Conservation (phyloP, 1,284 basidiomycete genomes). For the Austroboletus rostrupii region DNA sequence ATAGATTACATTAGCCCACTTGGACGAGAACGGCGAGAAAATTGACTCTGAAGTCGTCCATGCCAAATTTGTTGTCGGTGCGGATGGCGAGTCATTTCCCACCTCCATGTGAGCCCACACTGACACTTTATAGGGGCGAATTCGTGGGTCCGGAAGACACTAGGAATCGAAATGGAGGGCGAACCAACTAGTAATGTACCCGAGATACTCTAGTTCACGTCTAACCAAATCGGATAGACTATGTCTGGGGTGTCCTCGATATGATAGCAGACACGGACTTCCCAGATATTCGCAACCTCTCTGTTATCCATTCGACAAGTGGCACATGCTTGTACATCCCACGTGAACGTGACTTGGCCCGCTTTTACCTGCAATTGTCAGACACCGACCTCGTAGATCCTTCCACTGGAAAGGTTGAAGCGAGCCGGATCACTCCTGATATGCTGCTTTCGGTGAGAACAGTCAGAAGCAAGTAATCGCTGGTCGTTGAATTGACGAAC, state of each 20-base stretch:
- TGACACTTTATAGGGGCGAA: not conserved
- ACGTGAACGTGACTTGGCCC: constrained; percentile 62
- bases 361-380: constrained; percentile 52
- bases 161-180: not conserved
- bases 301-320: constrained; percentile 54
- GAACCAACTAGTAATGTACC: not conserved
- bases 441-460: not conserved
- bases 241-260: constrained; percentile 76
- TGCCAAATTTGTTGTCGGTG: constrained; percentile 58
- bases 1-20: constrained; percentile 39
- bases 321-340: constrained; percentile 72
- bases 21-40: constrained; percentile 26
- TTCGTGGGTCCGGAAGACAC: not conserved
- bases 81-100: constrained; percentile 43
- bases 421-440: not conserved
- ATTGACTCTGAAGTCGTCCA: constrained; percentile 3
- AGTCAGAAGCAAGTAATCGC: not conserved
- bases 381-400: not conserved
- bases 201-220: not conserved
- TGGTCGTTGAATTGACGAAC: not conserved
- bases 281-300: constrained; percentile 71
- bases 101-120: not conserved
- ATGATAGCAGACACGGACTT: constrained; percentile 69
- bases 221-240: constrained; percentile 38
- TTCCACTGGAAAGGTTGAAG: not conserved